Evolutionary conservation across 805 yeast species (phyloP), one percentile per base, ranked within the genome.

Genomic region (Wickerhamiella musiphila): DNA sequence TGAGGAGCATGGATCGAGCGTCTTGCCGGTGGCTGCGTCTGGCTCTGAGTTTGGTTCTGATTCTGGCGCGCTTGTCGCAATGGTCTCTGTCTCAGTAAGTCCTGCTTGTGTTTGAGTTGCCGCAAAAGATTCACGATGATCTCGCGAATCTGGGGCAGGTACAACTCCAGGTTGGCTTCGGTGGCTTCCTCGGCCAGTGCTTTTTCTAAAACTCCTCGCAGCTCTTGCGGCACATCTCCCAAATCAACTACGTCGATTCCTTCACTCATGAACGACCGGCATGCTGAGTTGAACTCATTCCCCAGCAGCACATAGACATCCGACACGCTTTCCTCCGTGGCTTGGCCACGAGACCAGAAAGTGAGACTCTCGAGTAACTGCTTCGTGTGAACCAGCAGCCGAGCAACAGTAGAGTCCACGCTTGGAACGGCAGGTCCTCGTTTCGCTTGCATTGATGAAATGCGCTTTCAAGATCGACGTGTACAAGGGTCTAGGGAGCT

Each of bases 261-360:
- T 3, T 81, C 75, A 35, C 64, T 65, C 4, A 72, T 58, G 51
- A 86, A 84, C 3, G 92, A 78, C 37, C 81, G 66, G 15, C 84
- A 72, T 1, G 92, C 79, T 3, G 78, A 70, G 43, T 86, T 73
- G 61, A 83, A 90, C 53, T 86, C 95, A 48, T 84, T 90, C 1
- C 98, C 98, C 18, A 90, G 65, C 41, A 71, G 75, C 11, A 90
- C 98, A 51, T 82, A 90, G 3, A 83, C 78, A 45, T 83, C 81
- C 2, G 94, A 81, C 2, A 90, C 95, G 40, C 70, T 79, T 35
- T 69, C 68, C 28, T 84, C 96, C 16, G 74, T 65, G 5, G 81
- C 83, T n/a, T 67, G 63, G 15, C 69, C 70, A 38, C 70, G 64
- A 1, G 96, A 84, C 99, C 99, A 90, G 38, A 72, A 79, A 0